A percentile compares a stretch with the other conserved stretches of the same genome.
Evolutionary conservation across 345 rosid genomes (phyloP).

Genomic region (Salix caprea): DNA sequence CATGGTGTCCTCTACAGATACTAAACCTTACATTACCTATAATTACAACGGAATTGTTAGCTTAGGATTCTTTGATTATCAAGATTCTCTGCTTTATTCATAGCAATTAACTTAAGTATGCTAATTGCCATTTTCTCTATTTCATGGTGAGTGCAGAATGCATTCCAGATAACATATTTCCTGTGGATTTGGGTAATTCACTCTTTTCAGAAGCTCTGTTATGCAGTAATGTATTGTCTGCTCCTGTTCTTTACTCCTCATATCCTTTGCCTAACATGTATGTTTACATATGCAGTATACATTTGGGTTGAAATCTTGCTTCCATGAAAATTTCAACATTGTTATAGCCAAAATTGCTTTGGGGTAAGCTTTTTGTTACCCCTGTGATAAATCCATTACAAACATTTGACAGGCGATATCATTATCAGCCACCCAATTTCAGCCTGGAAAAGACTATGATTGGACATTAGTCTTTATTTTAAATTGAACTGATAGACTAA

Average conservation of each 20-base stretch:
- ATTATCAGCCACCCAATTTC: neutral
- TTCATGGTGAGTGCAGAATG: slow-evolving; percentile 55
- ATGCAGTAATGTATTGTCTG: neutral
- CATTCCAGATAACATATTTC: slow-evolving; percentile 95
- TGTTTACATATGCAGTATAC: slow-evolving; percentile 50
- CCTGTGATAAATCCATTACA: neutral
- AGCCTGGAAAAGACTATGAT: neutral
- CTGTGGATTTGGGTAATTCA: slow-evolving; percentile 82
- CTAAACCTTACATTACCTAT: neutral
- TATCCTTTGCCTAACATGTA: neutral
- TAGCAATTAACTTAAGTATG: neutral
- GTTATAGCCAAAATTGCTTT: slow-evolving; percentile 51
- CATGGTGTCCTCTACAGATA: neutral
- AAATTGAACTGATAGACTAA: neutral
- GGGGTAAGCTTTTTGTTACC: slow-evolving; percentile 49
- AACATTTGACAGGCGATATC: neutral
- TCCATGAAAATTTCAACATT: slow-evolving; percentile 54
- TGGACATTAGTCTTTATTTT: neutral
- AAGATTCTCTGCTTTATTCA: neutral
- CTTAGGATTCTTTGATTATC: neutral
- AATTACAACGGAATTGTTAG: neutral
- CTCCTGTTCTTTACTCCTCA: neutral
- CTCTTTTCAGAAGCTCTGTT: neutral
- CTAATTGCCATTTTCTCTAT: neutral
- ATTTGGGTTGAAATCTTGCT: slow-evolving; percentile 66